A percentile compares a stretch with the other conserved stretches of the same genome.
Evolutionary conservation across 805 yeast species (phyloP).

Genomic region (Kuraishia molischiana): DNA sequence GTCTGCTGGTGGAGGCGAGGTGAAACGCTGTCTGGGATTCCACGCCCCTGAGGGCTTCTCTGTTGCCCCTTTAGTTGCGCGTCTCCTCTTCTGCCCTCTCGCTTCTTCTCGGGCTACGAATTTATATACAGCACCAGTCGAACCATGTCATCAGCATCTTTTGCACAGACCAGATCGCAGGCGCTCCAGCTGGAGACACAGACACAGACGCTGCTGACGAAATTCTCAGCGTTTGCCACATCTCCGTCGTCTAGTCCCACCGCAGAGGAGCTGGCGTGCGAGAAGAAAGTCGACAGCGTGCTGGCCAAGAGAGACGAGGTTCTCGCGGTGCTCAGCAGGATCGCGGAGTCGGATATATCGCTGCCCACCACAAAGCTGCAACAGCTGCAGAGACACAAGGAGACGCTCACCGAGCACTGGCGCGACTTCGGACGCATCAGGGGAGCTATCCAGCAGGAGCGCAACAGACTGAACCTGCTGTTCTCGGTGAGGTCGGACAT

Average conservation of each 20-base stretch:
- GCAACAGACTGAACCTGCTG: conserved; percentile 66
- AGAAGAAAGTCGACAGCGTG: conserved; percentile 37
- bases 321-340: conserved; percentile 38
- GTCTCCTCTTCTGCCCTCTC: too few species aligned
- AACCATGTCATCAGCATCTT: conserved; percentile 25
- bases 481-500: conserved; percentile 75
- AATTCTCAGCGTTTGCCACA: conserved; percentile 44
- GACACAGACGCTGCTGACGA: conserved; percentile 42
- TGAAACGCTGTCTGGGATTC: too few species aligned
- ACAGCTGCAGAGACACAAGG: conserved; percentile 77
- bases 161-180: conserved; percentile 60
- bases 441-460: conserved; percentile 54
- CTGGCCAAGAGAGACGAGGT: conserved; percentile 46
- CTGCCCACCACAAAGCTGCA: conserved; percentile 67
- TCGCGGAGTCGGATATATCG: conserved; percentile 44
- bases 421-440: conserved; percentile 51
- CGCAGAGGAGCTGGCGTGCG: conserved; percentile 35
- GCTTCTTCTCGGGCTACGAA: too few species aligned
- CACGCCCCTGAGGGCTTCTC: too few species aligned
- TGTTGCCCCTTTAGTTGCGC: too few species aligned
- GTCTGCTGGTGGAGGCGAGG: too few species aligned
- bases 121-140: not conserved
- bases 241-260: conserved; percentile 37
- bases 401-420: conserved; percentile 61
- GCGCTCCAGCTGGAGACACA: conserved; percentile 64